phyloP scores from a whole-genome alignment of 140 eudicot genomes.

The Cichorium intybus region DNA sequence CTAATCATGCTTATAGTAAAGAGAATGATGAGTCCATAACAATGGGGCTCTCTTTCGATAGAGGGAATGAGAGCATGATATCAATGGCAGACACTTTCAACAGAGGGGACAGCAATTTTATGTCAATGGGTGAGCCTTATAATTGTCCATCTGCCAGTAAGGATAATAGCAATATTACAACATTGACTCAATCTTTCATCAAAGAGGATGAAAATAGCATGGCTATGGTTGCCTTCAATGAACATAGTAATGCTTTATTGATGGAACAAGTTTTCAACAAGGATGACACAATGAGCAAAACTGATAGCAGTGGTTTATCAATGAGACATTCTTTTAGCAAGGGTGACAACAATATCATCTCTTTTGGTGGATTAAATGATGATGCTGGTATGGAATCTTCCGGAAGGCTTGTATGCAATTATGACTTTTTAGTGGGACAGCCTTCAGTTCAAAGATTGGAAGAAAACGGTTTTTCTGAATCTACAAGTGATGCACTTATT shows the following conservation, averaged over 20 bases:
- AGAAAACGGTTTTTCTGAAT: slow-evolving; percentile 33
- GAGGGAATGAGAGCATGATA: slow-evolving; percentile 29
- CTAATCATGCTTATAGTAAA: slow-evolving; percentile 29
- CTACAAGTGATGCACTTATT: slow-evolving; percentile 31
- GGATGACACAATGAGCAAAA: slow-evolving; percentile 27
- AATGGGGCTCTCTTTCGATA: slow-evolving; percentile 38
- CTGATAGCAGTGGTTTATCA: slow-evolving; percentile 30
- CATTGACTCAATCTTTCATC: slow-evolving; percentile 33
- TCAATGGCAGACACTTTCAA: slow-evolving; percentile 34
- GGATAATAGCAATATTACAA: slow-evolving; percentile 26
- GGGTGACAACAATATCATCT: slow-evolving; percentile 46
- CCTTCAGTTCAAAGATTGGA: slow-evolving; percentile 34
- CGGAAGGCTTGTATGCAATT: slow-evolving; percentile 53
- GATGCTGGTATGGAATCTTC: slow-evolving; percentile 33
- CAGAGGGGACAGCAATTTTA: slow-evolving; percentile 36
- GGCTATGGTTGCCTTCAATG: slow-evolving; percentile 30
- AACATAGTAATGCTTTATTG: slow-evolving; percentile 23
- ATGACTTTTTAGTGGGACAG: slow-evolving; percentile 53
- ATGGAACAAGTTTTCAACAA: slow-evolving; percentile 38
- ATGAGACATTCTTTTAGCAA: slow-evolving; percentile 40
- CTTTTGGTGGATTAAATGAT: slow-evolving; percentile 52
- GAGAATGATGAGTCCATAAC: slow-evolving; percentile 33
- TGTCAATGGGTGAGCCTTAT: slow-evolving; percentile 33
- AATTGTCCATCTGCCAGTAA: slow-evolving; percentile 33
- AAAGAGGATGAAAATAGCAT: slow-evolving; percentile 36